Conservation (phyloP, 1,284 basidiomycete genomes). For the Leccinum pallidistipes region DNA sequence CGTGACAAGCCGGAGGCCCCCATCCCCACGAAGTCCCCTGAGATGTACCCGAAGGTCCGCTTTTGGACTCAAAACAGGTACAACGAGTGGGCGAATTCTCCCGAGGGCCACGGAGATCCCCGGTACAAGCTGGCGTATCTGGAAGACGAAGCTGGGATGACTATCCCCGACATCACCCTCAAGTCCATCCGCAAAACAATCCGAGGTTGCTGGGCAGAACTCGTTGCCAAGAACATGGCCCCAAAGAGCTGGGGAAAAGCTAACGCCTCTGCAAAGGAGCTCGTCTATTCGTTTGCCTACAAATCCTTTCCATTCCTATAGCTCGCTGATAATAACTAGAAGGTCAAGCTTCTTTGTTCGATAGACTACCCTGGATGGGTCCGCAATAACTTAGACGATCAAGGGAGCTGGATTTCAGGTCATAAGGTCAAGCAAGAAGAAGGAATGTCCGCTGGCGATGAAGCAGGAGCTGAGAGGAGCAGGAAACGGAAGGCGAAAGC, state of each 20-base stretch:
- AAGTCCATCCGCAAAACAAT: not conserved
- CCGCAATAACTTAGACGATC: not conserved
- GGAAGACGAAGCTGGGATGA: constrained; percentile 2
- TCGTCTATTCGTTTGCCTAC: not conserved
- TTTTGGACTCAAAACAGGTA: constrained; percentile 2
- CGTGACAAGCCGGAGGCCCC: not conserved
- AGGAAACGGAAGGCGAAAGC: not conserved
- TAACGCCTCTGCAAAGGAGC: not conserved
- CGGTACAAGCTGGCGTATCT: constrained; percentile 3
- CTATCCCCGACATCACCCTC: not conserved
- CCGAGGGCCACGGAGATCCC: not conserved
- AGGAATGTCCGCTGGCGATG: not conserved
- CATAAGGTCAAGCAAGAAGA: not conserved
- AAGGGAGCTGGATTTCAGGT: not conserved
- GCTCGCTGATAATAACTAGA: not conserved
- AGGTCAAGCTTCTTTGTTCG: not conserved
- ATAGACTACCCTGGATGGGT: not conserved
- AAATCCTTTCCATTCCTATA: constrained; percentile 1
- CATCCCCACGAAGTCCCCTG: not conserved
- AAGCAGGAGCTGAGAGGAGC: not conserved
- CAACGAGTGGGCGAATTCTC: constrained; percentile 1
- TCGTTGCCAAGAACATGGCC: not conserved
- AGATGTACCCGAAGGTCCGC: not conserved
- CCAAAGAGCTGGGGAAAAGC: constrained; percentile 9
- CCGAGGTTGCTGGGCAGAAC: constrained; percentile 1